Base-by-base conservation (phyloP, 2,329 filamentous ascomycete species). In the Fusarium tjaetaba region DNA sequence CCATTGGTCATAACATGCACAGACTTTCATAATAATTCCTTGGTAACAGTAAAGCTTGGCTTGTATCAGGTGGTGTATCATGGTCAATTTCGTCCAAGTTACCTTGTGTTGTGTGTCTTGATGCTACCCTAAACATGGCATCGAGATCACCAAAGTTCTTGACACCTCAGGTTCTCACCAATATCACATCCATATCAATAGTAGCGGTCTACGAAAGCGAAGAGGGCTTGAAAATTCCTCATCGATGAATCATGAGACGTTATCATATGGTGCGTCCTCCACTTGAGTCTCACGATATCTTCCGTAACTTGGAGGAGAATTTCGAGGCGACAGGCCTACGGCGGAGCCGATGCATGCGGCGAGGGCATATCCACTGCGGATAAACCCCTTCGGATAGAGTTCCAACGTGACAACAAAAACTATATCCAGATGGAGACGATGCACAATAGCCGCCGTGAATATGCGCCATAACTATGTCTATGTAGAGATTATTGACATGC, bases 311-410 rank as follows among this genome's bases (percentile, higher is more conserved):
- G 38, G 48, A 16, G 59, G 36, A 39, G 48, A 46, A 56, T 43
- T 20, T 62, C 26, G 30, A 58, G 36, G 28, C 51, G 42, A 68
- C 51, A 42, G 36, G 43, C 48, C 62, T 43, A 56, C 61, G 66
- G 71, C 70, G 66, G 70, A 71, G 61, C 65, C 57, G 61, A 73
- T 56, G 43, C 56, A 70, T 56, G 48, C 65, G 28, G 16, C 42
- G 41, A 67, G 41, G 46, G n/a, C 59, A 58, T 71, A 42, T 30
- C 71, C 71, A 73, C 58, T 71, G 58, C 71, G 71, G 67, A 59
- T 67, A 73, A 74, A 64, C 62, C 32, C 43, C 16, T 46, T 68
- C 55, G 39, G 49, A 45, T 30, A 22, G 28, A 49, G 24, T 57
- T 43, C 58, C 38, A 70, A 61, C 51, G 43, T 65, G 53, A 61